Conservation (phyloP, 2,329 filamentous ascomycete species). For the Aspergillus transmontanensis region DNA sequence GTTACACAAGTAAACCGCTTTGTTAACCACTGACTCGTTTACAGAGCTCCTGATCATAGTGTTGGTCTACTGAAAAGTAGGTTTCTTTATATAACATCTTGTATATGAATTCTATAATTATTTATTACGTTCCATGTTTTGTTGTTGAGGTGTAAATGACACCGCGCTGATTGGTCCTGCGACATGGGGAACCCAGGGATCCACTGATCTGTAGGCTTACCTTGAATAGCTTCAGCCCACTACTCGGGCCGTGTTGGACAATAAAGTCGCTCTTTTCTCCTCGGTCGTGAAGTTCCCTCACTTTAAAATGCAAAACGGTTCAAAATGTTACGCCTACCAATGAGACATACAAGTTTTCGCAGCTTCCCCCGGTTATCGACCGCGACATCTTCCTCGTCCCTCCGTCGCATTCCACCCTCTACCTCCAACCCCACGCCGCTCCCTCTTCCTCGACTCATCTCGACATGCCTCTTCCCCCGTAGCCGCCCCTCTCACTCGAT, state of each 20-base stretch:
- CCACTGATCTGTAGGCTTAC: background rate
- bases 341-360: conserved; percentile 12
- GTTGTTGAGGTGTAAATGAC: background rate
- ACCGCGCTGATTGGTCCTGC: background rate
- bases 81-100: no score
- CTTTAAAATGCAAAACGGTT: conserved; percentile 9
- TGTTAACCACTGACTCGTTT: background rate
- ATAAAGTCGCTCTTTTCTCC: background rate
- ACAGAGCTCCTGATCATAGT: no score
- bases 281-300: background rate
- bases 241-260: background rate
- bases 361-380: background rate
- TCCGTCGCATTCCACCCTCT: conserved; percentile 4
- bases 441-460: background rate
- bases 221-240: background rate
- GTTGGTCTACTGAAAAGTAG: background rate
- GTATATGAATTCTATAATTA: no score
- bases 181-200: background rate
- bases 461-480: background rate
- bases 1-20: no score
- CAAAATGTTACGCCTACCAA: conserved; percentile 19
- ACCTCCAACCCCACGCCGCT: conserved; percentile 1
- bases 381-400: background rate
- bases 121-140: background rate
- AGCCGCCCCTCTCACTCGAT: background rate